Percentiles rank a stretch among this genome's conserved stretches.
Conservation (phyloP, 2,329 filamentous ascomycete genomes). For the Zopfia rhizophila region DNA sequence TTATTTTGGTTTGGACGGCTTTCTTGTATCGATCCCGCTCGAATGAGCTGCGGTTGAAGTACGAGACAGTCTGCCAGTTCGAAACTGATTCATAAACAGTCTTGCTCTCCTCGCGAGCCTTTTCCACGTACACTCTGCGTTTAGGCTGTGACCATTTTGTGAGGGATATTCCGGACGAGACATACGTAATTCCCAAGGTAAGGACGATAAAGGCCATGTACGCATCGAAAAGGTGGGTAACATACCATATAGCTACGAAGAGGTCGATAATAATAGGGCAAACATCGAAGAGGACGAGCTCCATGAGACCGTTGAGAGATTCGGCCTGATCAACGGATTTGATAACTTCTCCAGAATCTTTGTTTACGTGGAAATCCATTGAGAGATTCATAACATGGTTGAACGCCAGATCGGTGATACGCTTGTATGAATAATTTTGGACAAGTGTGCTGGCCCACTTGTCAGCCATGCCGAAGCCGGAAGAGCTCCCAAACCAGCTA, state of each 20-base stretch:
- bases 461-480: conserved; percentile 63
- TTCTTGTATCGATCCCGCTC: conserved; percentile 63
- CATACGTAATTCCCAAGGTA: conserved; percentile 57
- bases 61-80: conserved; percentile 69
- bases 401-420: conserved; percentile 70
- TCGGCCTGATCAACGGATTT: conserved; percentile 71
- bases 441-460: conserved; percentile 65
- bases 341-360: conserved; percentile 72
- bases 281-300: conserved; percentile 69
- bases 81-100: conserved; percentile 68
- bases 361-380: conserved; percentile 75
- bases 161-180: conserved; percentile 61
- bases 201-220: conserved; percentile 57
- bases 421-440: conserved; percentile 67
- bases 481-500: conserved; percentile 61
- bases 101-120: conserved; percentile 61
- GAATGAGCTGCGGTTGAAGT: conserved; percentile 67
- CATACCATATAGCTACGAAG: conserved; percentile 67
- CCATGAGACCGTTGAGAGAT: conserved; percentile 68
- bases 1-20: conserved; percentile 51
- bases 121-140: conserved; percentile 55
- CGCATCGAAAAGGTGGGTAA: conserved; percentile 71
- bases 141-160: conserved; percentile 54
- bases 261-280: conserved; percentile 72
- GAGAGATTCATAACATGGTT: conserved; percentile 75